Evolutionary conservation across 495 filamentous ascomycete species (phyloP), one percentile per base, ranked within the genome.

Genomic region (Cercophora sp.): DNA sequence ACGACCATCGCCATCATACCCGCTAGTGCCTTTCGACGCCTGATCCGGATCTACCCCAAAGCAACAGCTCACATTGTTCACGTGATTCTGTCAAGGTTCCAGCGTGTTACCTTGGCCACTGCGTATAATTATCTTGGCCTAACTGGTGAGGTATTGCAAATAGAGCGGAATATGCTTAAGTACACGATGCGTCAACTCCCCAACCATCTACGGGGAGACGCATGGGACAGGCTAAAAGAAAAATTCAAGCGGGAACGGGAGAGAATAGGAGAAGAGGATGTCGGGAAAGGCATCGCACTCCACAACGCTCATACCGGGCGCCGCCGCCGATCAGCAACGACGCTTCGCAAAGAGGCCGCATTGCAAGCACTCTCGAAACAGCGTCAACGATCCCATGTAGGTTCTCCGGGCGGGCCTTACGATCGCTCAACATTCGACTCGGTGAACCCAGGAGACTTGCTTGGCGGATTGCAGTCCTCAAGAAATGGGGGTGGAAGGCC

Each of bases 1-100:
- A 97, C 92, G 0, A 98, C 94, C 0, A 96, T 98, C 69, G 93
- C 93, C 13, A 93, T 98, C 60, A 97, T 98, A 56, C 93, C 93
- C 3, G 94, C 92, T 4, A 93, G 89, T 58, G 93, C 93, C 3
- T 98, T 98, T 66, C 83, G 89, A 49, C 86, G 93, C 8, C 73
- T 98, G 31, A 98, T 95, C n/a, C 78, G 87, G 56, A 85, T 96
- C 18, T 98, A 96, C 63, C 93, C 93, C 6, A 91, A 90, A 70
- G 93, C 93, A 3, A 96, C 93, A 9, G 88, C 94, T 5, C 93
- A 98, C 65, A 96, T 98, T 55, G 89, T 98, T 2, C 92, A 97
- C 52, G 93, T 98, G 23, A 97, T 98, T 46, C 68, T 98, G 24
- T 96, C 93, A 1, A 79, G 93, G 51, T 85, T 98, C 26, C 93